Evolutionary conservation across 225 moss, liverwort and hornwort species (phyloP).

Genomic region (Marchantia polymorpha): DNA sequence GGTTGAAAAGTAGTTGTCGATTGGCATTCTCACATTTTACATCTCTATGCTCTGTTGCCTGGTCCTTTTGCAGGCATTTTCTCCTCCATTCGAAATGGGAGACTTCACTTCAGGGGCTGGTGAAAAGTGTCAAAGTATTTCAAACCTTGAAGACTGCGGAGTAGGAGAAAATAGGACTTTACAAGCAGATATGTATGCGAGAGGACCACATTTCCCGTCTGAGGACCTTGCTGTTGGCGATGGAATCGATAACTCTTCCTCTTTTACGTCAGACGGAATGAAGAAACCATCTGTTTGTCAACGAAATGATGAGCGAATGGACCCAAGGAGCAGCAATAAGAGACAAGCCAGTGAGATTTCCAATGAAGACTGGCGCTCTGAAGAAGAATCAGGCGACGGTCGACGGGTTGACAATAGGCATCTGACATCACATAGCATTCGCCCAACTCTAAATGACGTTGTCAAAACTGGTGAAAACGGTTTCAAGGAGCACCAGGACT

Average conservation of each 20-base stretch:
- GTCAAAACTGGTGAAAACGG: not conserved
- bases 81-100: constrained; percentile 73
- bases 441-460: not conserved
- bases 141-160: constrained; percentile 15
- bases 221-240: not conserved
- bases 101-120: constrained; percentile 41
- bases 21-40: not conserved
- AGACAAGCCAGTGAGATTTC: constrained; percentile 23
- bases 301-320: not conserved
- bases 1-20: not conserved
- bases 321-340: constrained; percentile 22
- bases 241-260: not conserved
- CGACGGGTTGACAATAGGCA: not conserved
- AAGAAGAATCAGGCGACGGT: not conserved
- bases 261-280: not conserved
- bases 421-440: not conserved
- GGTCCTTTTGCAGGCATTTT: constrained; percentile 58
- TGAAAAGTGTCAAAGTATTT: constrained; percentile 28
- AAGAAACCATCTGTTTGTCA: not conserved
- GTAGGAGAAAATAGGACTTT: constrained; percentile 31
- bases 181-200: constrained; percentile 25
- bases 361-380: not conserved
- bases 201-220: not conserved
- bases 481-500: not conserved
- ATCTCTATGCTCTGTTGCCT: constrained; percentile 10